Conservation (phyloP, 768 basidiomycete genomes). For the Russula olivacea region DNA sequence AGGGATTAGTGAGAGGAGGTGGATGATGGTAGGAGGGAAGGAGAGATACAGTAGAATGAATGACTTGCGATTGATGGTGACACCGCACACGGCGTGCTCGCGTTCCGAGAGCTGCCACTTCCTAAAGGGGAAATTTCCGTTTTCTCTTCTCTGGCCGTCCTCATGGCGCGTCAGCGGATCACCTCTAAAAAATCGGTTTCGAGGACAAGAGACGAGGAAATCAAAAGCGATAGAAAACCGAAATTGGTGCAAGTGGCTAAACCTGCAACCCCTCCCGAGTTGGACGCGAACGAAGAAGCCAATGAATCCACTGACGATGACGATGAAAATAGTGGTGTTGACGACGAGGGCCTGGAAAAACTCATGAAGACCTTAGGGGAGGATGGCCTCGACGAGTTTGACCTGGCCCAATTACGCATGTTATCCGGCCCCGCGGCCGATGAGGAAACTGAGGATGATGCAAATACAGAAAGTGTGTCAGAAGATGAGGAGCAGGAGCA, state of each 20-base stretch:
- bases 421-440: constrained; percentile 34
- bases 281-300: not conserved
- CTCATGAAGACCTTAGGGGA: constrained; percentile 56
- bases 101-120: too few relatives aligned
- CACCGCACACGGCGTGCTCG: too few relatives aligned
- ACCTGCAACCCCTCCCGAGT: not conserved
- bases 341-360: constrained; percentile 52
- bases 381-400: constrained; percentile 61
- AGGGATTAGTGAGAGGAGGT: not conserved
- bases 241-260: too few relatives aligned
- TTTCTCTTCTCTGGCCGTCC: not conserved
- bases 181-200: not conserved
- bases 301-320: constrained; percentile 12
- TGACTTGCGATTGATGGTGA: not conserved
- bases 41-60: not conserved
- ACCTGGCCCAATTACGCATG: constrained; percentile 46
- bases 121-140: too few relatives aligned
- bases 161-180: constrained; percentile 2
- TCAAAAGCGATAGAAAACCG: not conserved
- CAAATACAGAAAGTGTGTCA: constrained; percentile 27
- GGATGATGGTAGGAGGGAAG: not conserved
- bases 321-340: constrained; percentile 39
- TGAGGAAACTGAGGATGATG: constrained; percentile 37
- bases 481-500: constrained; percentile 31
- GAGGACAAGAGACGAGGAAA: not conserved